A percentile compares a stretch with the other conserved stretches of the same genome.
Conservation (phyloP, 2,329 filamentous ascomycete genomes). For the Penicillium aurantiogriseum region DNA sequence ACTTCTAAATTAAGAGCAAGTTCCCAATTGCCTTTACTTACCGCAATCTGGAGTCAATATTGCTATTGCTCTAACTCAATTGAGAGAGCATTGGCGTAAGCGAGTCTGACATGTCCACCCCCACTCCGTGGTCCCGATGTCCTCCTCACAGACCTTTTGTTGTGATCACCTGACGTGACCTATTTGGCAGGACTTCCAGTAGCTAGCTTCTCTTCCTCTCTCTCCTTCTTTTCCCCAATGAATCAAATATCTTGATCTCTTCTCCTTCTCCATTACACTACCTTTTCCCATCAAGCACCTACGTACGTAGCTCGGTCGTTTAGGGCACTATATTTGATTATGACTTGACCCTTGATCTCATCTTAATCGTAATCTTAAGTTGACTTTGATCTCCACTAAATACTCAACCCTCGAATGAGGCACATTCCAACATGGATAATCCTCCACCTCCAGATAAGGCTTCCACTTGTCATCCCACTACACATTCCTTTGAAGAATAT, state of each 20-base stretch:
- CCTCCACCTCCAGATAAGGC: background rate
- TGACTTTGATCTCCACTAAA: background rate
- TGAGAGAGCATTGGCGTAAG: background rate
- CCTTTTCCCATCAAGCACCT: background rate
- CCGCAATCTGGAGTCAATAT: background rate
- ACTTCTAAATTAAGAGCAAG: background rate
- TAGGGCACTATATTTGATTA: background rate
- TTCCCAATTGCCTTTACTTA: background rate
- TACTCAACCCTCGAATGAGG: background rate
- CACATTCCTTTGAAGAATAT: background rate
- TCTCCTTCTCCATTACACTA: too few species aligned
- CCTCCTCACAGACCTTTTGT: background rate
- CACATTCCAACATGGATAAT: background rate
- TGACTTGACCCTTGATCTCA: background rate
- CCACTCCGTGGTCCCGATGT: too few species aligned
- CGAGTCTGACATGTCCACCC: too few species aligned
- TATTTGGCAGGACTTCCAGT: too few species aligned
- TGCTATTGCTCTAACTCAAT: background rate
- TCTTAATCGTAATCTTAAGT: background rate
- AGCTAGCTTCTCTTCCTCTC: too few species aligned
- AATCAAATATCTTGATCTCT: too few species aligned
- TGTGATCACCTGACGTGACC: too few species aligned
- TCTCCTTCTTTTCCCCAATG: too few species aligned
- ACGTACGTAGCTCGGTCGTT: background rate
- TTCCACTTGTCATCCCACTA: background rate